phyloP scores from a whole-genome alignment of 352 stramenopile species.

The Stephanocyclus meneghinianus region DNA sequence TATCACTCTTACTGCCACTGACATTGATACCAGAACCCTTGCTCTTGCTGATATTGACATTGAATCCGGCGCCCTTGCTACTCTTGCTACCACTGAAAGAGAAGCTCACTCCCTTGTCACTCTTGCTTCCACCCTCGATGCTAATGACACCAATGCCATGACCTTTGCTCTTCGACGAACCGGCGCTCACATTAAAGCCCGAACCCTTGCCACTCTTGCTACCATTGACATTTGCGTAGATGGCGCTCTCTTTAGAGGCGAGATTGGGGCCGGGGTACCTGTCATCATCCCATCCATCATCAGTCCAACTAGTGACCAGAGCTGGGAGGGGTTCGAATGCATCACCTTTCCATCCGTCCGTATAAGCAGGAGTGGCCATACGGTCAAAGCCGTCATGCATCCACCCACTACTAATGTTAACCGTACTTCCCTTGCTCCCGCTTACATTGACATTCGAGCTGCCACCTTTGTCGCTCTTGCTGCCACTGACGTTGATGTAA shows the following conservation, averaged over 20 bases:
- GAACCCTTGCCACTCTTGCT: too few species aligned
- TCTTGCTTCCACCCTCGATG: too few species aligned
- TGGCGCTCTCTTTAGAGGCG: background rate
- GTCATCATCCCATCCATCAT: constrained; percentile 18
- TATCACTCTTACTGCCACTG: background rate
- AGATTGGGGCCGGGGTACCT: background rate
- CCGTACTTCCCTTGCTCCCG: background rate
- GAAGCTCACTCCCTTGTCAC: background rate
- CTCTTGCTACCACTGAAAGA: constrained; percentile 3
- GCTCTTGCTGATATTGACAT: too few species aligned
- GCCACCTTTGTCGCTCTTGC: too few species aligned
- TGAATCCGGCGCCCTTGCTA: background rate
- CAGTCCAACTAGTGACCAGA: background rate
- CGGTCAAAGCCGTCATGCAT: constrained; percentile 1
- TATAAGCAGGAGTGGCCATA: constrained; percentile 2
- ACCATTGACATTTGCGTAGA: background rate
- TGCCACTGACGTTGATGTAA: too few species aligned
- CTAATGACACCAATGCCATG: background rate
- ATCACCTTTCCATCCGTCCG: constrained; percentile 10
- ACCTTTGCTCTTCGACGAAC: constrained; percentile 2
- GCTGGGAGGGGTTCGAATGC: constrained; percentile 3
- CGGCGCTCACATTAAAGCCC: background rate
- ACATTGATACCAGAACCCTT: background rate
- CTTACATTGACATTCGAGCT: background rate
- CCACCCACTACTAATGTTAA: constrained; percentile 7